phyloP scores from a whole-genome alignment of 768 basidiomycete species.

The Tulasnella sp. region DNA sequence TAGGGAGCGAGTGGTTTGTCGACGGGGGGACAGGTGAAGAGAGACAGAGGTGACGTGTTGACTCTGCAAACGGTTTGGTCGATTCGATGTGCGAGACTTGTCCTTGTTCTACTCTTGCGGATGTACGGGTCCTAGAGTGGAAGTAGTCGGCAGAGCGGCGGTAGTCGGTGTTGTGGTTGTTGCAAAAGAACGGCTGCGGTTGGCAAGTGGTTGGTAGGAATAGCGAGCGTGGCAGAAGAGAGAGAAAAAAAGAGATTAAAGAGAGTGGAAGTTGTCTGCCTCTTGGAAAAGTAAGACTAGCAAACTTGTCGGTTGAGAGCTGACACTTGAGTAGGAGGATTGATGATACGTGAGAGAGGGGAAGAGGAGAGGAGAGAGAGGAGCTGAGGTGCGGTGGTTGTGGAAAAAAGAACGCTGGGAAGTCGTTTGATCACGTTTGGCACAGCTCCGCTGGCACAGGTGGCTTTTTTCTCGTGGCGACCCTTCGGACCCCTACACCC shows the following conservation, averaged over 20 bases:
- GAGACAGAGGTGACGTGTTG: background rate
- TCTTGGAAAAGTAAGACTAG: background rate
- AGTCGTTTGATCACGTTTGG: background rate
- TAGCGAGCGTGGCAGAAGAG: background rate
- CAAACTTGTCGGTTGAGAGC: background rate
- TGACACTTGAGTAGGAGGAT: background rate
- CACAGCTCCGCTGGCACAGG: background rate
- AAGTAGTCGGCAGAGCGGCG: background rate
- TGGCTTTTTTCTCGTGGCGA: background rate
- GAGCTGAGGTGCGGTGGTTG: background rate
- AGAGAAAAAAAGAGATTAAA: background rate
- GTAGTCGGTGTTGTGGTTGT: background rate
- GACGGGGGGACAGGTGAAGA: background rate
- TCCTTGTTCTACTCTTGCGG: background rate
- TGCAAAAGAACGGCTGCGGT: background rate
- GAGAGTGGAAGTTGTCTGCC: background rate
- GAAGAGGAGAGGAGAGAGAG: background rate
- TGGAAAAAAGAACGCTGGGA: background rate
- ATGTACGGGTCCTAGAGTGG: background rate
- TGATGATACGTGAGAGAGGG: background rate
- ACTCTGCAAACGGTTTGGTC: background rate
- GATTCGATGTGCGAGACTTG: background rate
- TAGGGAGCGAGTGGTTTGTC: background rate
- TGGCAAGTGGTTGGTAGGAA: background rate
- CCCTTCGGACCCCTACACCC: background rate